These are phyloP conservation scores for Calocybe gambosa DNA, from an alignment of 1,284 basidiomycete species.

Conservation along the genomic window DNA sequence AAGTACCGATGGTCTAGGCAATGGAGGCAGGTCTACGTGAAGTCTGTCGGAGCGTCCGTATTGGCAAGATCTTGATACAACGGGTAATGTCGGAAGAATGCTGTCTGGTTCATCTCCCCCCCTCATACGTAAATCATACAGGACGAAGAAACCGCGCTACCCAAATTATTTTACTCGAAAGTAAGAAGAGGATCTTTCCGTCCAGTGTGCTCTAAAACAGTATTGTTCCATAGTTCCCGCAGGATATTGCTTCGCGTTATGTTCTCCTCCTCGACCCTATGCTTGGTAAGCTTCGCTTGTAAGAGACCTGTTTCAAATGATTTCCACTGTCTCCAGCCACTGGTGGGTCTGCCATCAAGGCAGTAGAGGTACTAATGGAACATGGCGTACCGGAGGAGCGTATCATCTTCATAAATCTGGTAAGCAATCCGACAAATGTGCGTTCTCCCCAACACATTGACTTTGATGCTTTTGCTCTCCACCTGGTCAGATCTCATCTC, in stretches of 20 bases:
- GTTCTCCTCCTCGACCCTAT: conserved; percentile 96
- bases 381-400: conserved; percentile 85
- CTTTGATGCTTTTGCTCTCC: too few relatives aligned
- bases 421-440: conserved; percentile 26
- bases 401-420: conserved; percentile 96
- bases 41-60: conserved; percentile 86
- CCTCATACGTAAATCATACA: conserved; percentile 55
- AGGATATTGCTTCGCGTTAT: conserved; percentile 88
- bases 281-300: conserved; percentile 61
- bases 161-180: conserved; percentile 89
- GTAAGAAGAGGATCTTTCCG: conserved; percentile 29
- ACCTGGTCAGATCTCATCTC: conserved; percentile 70
- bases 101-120: conserved; percentile 1
- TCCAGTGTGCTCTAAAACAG: background rate
- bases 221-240: conserved; percentile 80
- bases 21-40: conserved; percentile 95
- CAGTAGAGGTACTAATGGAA: conserved; percentile 89
- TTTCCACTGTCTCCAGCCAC: conserved; percentile 57
- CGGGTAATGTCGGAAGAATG: conserved; percentile 44
- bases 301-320: background rate
- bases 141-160: conserved; percentile 89
- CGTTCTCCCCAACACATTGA: too few relatives aligned
- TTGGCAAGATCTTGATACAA: conserved; percentile 94
- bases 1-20: conserved; percentile 42
- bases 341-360: conserved; percentile 96